A percentile compares a stretch with the other conserved stretches of the same genome.
Conservation (phyloP, 1,139 yeast species). For the Pichia sp. region DNA sequence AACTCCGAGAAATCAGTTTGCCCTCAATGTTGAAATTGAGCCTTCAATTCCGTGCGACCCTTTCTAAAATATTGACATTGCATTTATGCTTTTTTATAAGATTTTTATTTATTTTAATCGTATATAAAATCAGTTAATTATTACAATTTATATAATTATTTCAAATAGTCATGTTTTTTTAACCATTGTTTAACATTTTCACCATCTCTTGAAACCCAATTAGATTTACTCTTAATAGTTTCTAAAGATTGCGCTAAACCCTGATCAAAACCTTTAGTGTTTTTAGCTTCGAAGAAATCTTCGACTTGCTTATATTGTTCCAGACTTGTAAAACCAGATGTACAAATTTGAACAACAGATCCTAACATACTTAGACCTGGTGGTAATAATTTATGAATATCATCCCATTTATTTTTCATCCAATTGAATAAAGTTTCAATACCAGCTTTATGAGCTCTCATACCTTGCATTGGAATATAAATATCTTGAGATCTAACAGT, state of each 20-base stretch:
- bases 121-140: no score
- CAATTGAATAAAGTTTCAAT: slow-evolving; percentile 67
- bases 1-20: no score
- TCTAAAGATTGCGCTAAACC: slow-evolving; percentile 54
- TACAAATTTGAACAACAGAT: slow-evolving; percentile 55
- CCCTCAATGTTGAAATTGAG: no score
- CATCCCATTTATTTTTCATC: slow-evolving; percentile 71
- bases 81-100: no score
- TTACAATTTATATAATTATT: slow-evolving; percentile 9
- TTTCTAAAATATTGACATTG: no score
- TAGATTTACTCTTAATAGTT: slow-evolving; percentile 43
- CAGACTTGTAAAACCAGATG: slow-evolving; percentile 59
- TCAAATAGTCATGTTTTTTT: slow-evolving; percentile 21
- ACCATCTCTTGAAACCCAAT: slow-evolving; percentile 39
- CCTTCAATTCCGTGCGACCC: no score
- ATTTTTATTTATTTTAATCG: no score
- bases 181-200: slow-evolving; percentile 30
- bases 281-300: slow-evolving; percentile 50
- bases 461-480: slow-evolving; percentile 68
- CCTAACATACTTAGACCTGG: slow-evolving; percentile 80
- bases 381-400: slow-evolving; percentile 58
- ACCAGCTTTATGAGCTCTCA: slow-evolving; percentile 59
- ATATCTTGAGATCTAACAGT: slow-evolving; percentile 78
- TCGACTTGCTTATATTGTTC: slow-evolving; percentile 49
- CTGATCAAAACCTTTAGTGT: slow-evolving; percentile 58